Evolutionary conservation across 352 stramenopile genomes (phyloP).

Genomic region (Blastocystis sp.): DNA sequence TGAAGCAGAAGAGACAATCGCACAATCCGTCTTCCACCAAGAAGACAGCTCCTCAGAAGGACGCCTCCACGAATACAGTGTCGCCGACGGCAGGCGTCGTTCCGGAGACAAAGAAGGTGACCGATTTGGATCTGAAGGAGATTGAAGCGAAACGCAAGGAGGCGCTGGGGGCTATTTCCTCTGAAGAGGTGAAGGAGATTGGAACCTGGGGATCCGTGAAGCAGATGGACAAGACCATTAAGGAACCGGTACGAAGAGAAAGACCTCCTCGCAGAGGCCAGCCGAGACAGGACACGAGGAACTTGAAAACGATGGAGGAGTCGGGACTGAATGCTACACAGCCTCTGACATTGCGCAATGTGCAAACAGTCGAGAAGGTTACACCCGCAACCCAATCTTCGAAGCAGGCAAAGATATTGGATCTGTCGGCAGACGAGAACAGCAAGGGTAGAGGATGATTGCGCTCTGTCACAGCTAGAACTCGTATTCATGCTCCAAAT

Average conservation of each 20-base stretch:
- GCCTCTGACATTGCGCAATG: background rate
- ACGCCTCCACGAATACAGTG: background rate
- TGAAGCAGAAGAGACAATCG: conserved; percentile 48
- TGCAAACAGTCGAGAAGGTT: background rate
- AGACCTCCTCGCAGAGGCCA: background rate
- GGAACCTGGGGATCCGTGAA: conserved; percentile 34
- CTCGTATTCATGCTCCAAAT: conserved; percentile 30
- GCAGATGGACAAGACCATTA: background rate
- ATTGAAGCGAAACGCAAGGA: conserved; percentile 42
- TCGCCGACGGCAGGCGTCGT: background rate
- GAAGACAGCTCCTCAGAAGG: background rate
- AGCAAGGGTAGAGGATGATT: background rate
- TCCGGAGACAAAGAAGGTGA: conserved; percentile 38
- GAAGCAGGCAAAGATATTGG: background rate
- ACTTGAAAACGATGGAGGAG: conserved; percentile 4
- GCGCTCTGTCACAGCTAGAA: background rate
- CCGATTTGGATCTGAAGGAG: conserved; percentile 35
- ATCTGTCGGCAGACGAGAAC: background rate
- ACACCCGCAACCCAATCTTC: background rate
- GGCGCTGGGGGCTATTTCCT: background rate
- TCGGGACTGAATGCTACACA: background rate
- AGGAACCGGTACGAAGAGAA: background rate
- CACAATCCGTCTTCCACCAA: background rate
- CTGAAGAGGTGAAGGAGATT: conserved; percentile 17
- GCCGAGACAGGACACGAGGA: background rate